Conservation (phyloP, 2,329 filamentous ascomycete species). For the Neofusicoccum laricinum region DNA sequence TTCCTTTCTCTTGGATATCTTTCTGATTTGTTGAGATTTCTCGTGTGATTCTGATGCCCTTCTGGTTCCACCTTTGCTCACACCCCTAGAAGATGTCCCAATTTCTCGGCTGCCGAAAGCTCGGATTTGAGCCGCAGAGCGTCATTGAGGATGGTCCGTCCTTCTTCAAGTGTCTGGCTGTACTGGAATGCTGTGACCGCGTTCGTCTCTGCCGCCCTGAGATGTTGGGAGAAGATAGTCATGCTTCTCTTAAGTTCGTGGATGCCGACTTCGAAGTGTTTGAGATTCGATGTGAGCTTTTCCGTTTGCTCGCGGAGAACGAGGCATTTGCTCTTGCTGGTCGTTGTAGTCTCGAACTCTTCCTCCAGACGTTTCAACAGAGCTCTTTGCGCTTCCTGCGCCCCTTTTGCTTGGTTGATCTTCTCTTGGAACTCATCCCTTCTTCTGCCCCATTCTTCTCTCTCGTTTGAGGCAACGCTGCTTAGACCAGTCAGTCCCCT, state of each 20-base stretch:
- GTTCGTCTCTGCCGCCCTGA: not conserved
- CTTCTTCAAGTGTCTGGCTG: slow-evolving; percentile 11
- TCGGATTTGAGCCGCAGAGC: not conserved
- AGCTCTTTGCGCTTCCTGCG: not conserved
- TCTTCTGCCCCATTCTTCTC: not conserved
- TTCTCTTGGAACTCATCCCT: not conserved
- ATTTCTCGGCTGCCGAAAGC: not conserved
- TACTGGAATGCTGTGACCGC: slow-evolving; percentile 7
- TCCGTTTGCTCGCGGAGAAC: not conserved
- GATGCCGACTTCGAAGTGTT: not conserved
- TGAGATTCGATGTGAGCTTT: not conserved
- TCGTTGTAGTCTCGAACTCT: not conserved
- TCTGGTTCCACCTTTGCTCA: not conserved
- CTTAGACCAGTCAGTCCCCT: not conserved
- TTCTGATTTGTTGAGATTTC: too few relatives aligned
- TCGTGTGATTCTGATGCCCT: too few relatives aligned
- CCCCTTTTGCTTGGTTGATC: not conserved
- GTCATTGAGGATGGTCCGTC: not conserved
- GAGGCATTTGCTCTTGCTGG: not conserved
- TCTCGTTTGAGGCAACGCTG: not conserved
- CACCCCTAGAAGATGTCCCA: not conserved
- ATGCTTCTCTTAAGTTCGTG: not conserved
- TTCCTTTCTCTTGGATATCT: too few relatives aligned
- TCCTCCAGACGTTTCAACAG: not conserved
- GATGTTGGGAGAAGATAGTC: not conserved